phyloP scores from a whole-genome alignment of 495 filamentous ascomycete genomes.

The Collariella sp. region DNA sequence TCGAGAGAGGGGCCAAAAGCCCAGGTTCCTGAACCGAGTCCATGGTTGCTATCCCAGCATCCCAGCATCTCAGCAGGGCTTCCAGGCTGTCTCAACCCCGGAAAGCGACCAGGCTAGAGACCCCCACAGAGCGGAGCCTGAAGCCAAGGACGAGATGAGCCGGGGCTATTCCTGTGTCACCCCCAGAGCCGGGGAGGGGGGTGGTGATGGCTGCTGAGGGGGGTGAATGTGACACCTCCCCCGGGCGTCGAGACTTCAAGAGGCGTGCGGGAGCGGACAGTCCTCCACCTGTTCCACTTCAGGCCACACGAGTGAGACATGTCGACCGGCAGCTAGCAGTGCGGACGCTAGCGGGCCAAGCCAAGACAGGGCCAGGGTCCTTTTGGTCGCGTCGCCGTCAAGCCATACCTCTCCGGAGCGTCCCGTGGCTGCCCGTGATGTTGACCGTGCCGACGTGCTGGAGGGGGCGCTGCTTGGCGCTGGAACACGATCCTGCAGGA shows the following conservation, averaged over 20 bases:
- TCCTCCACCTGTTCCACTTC: neutral
- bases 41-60: too few relatives aligned
- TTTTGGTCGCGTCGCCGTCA: neutral
- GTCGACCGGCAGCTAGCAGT: neutral
- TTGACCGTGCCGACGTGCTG: neutral
- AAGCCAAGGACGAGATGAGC: neutral
- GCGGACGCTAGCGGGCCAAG: neutral
- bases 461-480: conserved; percentile 1
- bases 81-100: neutral
- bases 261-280: neutral
- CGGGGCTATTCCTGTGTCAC: neutral
- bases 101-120: neutral
- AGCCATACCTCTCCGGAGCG: neutral
- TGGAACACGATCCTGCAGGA: conserved; percentile 11
- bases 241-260: neutral
- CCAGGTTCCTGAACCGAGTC: conserved; percentile 4
- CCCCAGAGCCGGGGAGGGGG: neutral
- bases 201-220: neutral
- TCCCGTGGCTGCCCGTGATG: neutral
- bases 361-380: neutral
- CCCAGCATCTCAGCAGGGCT: neutral
- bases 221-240: neutral
- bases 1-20: conserved; percentile 15
- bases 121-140: conserved; percentile 9
- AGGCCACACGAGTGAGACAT: conserved; percentile 1